Evolutionary conservation across 2,329 filamentous ascomycete species (phyloP), one percentile per base, ranked within the genome.

Genomic region (Pestalotiopsis sp.): DNA sequence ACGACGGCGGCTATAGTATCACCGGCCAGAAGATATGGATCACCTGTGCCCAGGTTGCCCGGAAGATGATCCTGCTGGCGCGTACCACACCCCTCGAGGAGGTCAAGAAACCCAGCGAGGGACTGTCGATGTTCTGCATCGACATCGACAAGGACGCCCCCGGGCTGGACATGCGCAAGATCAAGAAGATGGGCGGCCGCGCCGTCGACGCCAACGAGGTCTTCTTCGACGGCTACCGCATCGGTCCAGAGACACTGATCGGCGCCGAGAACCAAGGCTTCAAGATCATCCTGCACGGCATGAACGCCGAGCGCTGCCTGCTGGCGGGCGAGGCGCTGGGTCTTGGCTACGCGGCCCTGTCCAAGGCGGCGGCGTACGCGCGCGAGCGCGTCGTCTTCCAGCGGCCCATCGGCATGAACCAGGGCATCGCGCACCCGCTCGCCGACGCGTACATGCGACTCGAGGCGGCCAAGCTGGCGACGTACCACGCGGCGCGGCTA

Each of bases 11-110:
- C 4, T 97, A 95, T 77, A 83, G 81, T 1, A 85, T 97, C 12
- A 88, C 88, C 0, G 93, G 93, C 0, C 92, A 95, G 77, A 97
- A 97, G 81, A 95, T 95, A 67, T 97, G 93, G 93, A 97, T 96
- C 67, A 93, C 93, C 0, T 95, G 90, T 66, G 93, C 93, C 0
- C 93, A 97, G 77, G 91, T 95, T 0, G 93, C 93, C 0, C 86
- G 86, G 4, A 93, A 93, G 75, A 97, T 97, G 93, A 90, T 97
- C 4, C 84, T 97, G 0, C 86, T 97, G 0, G 93, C 93, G 0
- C 88, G 93, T 1, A 97, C 93, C 0, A 93, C 90, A 0, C 87
- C 91, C 0, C 73, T 91, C 0, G 90, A 93, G 65, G 84, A 93
- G 69, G 89, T 90, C 0, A 82, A 83, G 69, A 94, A 91, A 75